Conservation (phyloP, 139 green algal species). For the Coelastrella sp. region DNA sequence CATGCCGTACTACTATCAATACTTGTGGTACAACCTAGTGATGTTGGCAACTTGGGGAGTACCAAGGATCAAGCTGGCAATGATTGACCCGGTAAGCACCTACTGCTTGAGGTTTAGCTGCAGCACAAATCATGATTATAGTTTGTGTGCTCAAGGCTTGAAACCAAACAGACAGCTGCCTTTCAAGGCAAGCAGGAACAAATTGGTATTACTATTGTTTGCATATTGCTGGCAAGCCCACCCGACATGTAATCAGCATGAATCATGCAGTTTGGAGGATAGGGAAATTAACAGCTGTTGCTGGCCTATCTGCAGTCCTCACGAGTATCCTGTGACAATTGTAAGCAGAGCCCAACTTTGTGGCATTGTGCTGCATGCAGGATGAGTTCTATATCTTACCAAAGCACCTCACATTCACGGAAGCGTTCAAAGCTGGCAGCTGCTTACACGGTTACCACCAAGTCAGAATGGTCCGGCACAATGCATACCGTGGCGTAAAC, state of each 20-base stretch:
- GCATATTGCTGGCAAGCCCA: too few species aligned
- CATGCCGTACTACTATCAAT: constrained; percentile 13
- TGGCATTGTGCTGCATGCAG: background rate
- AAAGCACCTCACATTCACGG: background rate
- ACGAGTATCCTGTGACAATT: too few species aligned
- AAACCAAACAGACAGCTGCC: too few species aligned
- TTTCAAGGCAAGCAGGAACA: too few species aligned
- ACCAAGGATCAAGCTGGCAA: background rate
- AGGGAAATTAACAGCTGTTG: too few species aligned
- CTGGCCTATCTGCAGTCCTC: too few species aligned
- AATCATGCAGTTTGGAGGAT: too few species aligned
- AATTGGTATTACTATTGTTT: too few species aligned
- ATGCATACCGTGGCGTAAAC: background rate
- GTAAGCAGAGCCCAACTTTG: background rate
- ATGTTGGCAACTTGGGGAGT: background rate
- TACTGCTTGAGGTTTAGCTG: background rate
- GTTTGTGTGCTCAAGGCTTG: too few species aligned
- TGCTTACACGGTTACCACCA: background rate
- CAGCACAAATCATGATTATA: too few species aligned
- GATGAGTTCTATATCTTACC: constrained; percentile 5
- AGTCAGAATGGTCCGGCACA: background rate
- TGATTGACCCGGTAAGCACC: constrained; percentile 7
- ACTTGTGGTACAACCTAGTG: background rate
- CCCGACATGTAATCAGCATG: too few species aligned
- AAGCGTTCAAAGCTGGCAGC: background rate